Evolutionary conservation across 1,284 basidiomycete species (phyloP).

Genomic region (Agaricales sp.): DNA sequence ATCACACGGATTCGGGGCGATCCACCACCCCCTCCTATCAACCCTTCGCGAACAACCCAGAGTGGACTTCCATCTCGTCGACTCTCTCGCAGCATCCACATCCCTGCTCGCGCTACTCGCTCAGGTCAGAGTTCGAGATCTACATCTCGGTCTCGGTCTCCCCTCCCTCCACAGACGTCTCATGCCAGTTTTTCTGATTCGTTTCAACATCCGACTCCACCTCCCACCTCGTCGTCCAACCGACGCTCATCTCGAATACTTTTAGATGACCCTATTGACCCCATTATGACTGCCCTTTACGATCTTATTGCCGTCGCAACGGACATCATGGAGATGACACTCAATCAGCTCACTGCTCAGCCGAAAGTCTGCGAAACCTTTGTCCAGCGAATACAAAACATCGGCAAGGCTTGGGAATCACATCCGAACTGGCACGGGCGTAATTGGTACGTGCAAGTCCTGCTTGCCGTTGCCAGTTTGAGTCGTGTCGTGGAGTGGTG

Average conservation of each 20-base stretch:
- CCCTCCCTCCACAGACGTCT: constrained; percentile 67
- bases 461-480: constrained; percentile 93
- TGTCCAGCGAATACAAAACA: constrained; percentile 83
- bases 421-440: constrained; percentile 97
- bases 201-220: constrained; percentile 26
- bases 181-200: constrained; percentile 59
- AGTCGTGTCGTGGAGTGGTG: constrained; percentile 99
- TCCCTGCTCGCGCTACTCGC: constrained; percentile 54
- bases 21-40: constrained; percentile 25
- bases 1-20: constrained; percentile 54
- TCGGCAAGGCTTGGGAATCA: constrained; percentile 94
- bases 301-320: constrained; percentile 93
- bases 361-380: constrained; percentile 81
- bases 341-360: constrained; percentile 76
- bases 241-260: constrained; percentile 66
- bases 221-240: constrained; percentile 37
- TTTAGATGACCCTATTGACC: constrained; percentile 72
- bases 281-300: constrained; percentile 88
- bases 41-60: constrained; percentile 45
- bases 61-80: constrained; percentile 54
- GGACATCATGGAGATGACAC: constrained; percentile 86
- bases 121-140: constrained; percentile 88
- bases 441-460: constrained; percentile 96
- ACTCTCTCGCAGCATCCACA: constrained; percentile 73
- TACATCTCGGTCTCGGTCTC: constrained; percentile 91